Evolutionary conservation across 2,329 filamentous ascomycete species (phyloP).

Genomic region (Arachnopeziza araneosa): DNA sequence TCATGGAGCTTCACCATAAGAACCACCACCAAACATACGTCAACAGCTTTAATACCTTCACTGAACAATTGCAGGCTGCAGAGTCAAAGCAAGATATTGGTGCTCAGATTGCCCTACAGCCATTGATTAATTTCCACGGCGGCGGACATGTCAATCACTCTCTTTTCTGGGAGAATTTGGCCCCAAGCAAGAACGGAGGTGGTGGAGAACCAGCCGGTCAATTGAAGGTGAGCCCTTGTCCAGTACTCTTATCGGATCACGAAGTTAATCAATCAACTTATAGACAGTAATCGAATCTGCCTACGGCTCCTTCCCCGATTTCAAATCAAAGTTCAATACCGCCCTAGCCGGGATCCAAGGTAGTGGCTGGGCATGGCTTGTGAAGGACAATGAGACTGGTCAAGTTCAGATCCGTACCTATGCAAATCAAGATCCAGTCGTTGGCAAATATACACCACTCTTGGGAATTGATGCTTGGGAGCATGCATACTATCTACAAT

Average conservation of each 20-base stretch:
- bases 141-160: constrained; percentile 63
- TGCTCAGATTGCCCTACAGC: constrained; percentile 48
- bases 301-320: constrained; percentile 46
- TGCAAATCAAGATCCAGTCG: constrained; percentile 85
- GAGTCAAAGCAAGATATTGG: constrained; percentile 46
- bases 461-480: constrained; percentile 95
- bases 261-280: background rate
- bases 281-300: constrained; percentile 32
- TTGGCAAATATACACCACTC: constrained; percentile 75
- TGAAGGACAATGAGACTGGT: constrained; percentile 49
- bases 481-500: constrained; percentile 87
- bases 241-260: background rate
- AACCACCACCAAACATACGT: constrained; percentile 96
- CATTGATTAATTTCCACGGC: constrained; percentile 61
- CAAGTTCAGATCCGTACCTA: constrained; percentile 60
- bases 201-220: constrained; percentile 50
- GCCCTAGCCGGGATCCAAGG: constrained; percentile 56
- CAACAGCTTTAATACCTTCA: constrained; percentile 76
- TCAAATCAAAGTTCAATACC: constrained; percentile 54
- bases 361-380: constrained; percentile 52
- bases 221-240: constrained; percentile 33
- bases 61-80: constrained; percentile 62
- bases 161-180: constrained; percentile 66
- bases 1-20: constrained; percentile 94
- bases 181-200: constrained; percentile 60